Evolutionary conservation across 768 basidiomycete genomes (phyloP), one percentile per base, ranked within the genome.

Genomic region (Suillus subalutaceus): DNA sequence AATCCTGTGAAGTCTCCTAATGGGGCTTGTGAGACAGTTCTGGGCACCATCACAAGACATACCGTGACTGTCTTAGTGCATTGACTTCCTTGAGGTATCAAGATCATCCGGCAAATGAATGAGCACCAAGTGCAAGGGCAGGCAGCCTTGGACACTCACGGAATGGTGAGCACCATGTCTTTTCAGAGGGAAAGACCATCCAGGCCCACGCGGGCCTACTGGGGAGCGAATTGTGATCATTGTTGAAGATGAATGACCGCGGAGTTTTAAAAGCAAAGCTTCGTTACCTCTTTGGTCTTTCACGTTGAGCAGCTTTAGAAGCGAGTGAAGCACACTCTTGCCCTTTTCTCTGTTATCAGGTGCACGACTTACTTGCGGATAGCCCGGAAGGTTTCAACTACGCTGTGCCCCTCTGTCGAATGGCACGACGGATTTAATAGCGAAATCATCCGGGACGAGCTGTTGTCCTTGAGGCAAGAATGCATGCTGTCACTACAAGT

Each of bases 341-440:
- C 40, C 59, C 59, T 60, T 60, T 59, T 60, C 41, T 60, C 26
- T 13, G 26, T 43, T 32, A 41, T 30, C 59, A 60, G 26, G 41
- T 60, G 26, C 18, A 20, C 16, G 18, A 18, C 10, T 60, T 12
- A 16, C 40, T 30, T 10, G 18, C 2, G 26, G 12, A 43, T 43
- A 10, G 18, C 26, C 26, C 9, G 6, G 26, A n/a, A n/a, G n/a
- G 26, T 30, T 7, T 18, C 4, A 41, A 30, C 6, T 18, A 43
- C 30, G 18, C 18, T 12, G 18, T 20, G 12, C n/a, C 16, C 38
- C 26, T 40, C 23, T 58, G 7, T 16, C 8, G 8, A 41, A 26
- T 43, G 7, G 18, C 59, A 60, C 12, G 26, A 60, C 40, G 6
- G 26, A 18, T 60, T 43, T 20, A 41, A 43, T 30, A 3, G 18